Evolutionary conservation across 345 rosid genomes (phyloP), one percentile per base, ranked within the genome.

Genomic region (Salix caprea): DNA sequence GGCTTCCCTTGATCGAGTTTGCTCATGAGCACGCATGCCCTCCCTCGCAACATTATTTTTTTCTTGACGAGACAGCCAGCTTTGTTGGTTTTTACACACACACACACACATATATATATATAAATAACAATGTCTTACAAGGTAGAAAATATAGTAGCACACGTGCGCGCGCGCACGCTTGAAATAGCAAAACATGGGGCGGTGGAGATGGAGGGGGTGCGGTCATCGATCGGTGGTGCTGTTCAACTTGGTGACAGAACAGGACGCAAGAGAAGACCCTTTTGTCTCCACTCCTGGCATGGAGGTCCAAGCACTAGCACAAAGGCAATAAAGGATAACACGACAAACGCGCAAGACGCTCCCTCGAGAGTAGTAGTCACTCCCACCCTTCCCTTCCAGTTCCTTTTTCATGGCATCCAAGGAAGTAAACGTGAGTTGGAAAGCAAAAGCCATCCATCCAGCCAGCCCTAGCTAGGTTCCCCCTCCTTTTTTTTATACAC

Each of bases 371-470:
- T 71, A 62, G 74, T 71, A 72, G 75, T 37, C 77, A 72, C 50
- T 32, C 36, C 74, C 70, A 44, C 60, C 72, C 76, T 71, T 58
- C 67, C 76, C 79, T 77, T 84, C 76, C 75, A 73, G n/a, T 80
- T 82, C 79, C 86, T 83, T 84, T 83, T 82, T 42, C 66, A 75
- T 85, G 87, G 89, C 83, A 89, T 85, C 92, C 88, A 82, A 89
- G 81, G 88, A 80, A 42, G 36, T 16, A 9, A 24, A 74, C 23
- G 34, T 84, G 83, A 81, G 84, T 85, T 85, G 90, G 80, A 89
- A 87, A 87, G 83, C 87, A 83, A 66, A 74, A 40, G 30, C 72
- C 77, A 79, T 19, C 36, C 21, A 34, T 5, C 36, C 77, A 79
- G 24, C 36, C 21, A 34, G 36, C 36, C 36, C 36, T 34, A 4